phyloP scores from a whole-genome alignment of 164 flowering plant species.

The Vitis vinifera region ASM3070453v1 NC_081816.1:24427501-24428000 shows the following conservation, averaged over 20 bases:
- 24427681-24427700: slow-evolving; percentile 41
- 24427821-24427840: slow-evolving; percentile 50
- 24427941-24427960: background rate
- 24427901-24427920: slow-evolving; percentile 46
- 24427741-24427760: slow-evolving; percentile 63
- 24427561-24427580: slow-evolving; percentile 38
- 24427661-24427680: background rate
- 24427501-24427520: slow-evolving; percentile 47
- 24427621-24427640: background rate
- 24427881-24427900: slow-evolving; percentile 38
- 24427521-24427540: slow-evolving; percentile 41
- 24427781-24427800: slow-evolving; percentile 66
- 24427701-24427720: slow-evolving; percentile 49
- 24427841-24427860: slow-evolving; percentile 54
- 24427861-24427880: slow-evolving; percentile 61
- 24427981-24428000: background rate
- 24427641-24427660: background rate
- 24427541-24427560: slow-evolving; percentile 37
- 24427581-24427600: slow-evolving; percentile 34
- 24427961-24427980: background rate
- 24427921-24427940: background rate
- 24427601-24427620: slow-evolving; percentile 31
- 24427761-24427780: slow-evolving; percentile 56
- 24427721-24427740: slow-evolving; percentile 56
- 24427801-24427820: slow-evolving; percentile 67